A percentile compares a stretch with the other conserved stretches of the same genome.
These are phyloP conservation scores for Spongospora subterranea DNA, from an alignment of 208 protist species.

Conservation along the genomic window DNA sequence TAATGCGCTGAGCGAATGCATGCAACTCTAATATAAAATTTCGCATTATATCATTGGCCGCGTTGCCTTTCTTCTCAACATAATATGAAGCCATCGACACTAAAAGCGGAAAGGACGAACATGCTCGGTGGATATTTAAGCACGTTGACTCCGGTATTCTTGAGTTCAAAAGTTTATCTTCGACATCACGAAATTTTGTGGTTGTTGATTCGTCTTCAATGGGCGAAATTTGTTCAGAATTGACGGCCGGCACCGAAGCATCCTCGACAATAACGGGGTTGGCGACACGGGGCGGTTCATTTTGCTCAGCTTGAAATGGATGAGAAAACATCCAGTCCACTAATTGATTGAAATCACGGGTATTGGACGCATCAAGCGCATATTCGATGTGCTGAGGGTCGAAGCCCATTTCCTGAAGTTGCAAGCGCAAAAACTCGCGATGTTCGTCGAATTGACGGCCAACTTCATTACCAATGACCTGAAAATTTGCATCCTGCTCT, in stretches of 20 bases:
- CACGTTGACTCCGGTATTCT: neutral
- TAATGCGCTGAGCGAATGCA: too few relatives aligned
- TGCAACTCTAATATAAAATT: too few relatives aligned
- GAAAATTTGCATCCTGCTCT: neutral
- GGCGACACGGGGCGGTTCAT: neutral
- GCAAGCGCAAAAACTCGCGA: neutral
- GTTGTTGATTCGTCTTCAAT: neutral
- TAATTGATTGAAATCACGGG: neutral
- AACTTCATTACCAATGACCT: neutral
- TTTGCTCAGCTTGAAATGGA: neutral
- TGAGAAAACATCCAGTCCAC: neutral
- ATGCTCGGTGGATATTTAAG: neutral
- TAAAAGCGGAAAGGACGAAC: neutral
- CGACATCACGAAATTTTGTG: neutral
- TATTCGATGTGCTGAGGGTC: neutral
- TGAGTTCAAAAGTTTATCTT: neutral
- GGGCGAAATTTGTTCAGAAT: neutral
- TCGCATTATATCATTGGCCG: too few relatives aligned
- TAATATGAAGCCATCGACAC: too few relatives aligned
- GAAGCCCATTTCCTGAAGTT: conserved; percentile 37
- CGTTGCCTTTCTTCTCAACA: too few relatives aligned
- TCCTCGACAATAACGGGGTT: neutral
- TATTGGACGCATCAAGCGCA: neutral
- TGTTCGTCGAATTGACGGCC: neutral
- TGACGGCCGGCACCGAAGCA: neutral